phyloP scores from a whole-genome alignment of 345 rosid species.

The Populus euphratica region DNA sequence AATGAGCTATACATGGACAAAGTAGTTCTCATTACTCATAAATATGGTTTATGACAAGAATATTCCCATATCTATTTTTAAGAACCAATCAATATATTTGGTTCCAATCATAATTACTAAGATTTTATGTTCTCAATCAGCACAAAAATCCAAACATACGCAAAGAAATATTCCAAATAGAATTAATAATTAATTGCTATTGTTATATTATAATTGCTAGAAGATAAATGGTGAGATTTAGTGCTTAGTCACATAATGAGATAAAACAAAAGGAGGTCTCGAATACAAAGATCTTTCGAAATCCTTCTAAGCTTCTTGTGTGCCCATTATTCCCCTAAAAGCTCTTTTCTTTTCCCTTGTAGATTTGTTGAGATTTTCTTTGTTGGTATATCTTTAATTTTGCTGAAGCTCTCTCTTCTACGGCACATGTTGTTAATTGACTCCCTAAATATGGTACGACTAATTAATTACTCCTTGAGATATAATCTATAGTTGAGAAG shows the following conservation, averaged over 20 bases:
- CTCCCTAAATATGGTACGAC: too few species aligned
- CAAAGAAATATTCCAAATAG: conserved; percentile 25
- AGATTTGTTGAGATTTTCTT: conserved; percentile 38
- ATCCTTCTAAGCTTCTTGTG: conserved; percentile 35
- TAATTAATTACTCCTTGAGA: too few species aligned
- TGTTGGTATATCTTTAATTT: conserved; percentile 20
- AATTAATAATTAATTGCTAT: not conserved
- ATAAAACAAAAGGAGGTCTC: conserved; percentile 14
- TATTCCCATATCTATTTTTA: not conserved
- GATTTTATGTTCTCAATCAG: conserved; percentile 27
- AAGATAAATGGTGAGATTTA: conserved; percentile 3
- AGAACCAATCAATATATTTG: conserved; percentile 10
- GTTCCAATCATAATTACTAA: conserved; percentile 31
- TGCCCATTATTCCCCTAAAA: conserved; percentile 13
- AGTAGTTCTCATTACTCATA: not conserved
- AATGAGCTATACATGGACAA: too few species aligned
- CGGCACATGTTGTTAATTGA: not conserved
- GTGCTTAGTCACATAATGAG: conserved; percentile 20
- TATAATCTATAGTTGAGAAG: too few species aligned
- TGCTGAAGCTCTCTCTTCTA: conserved; percentile 19
- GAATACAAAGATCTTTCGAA: conserved; percentile 28
- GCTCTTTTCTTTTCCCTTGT: not conserved
- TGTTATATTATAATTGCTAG: not conserved
- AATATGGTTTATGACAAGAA: conserved; percentile 17
- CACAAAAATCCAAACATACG: conserved; percentile 33